phyloP scores from a whole-genome alignment of 352 stramenopile genomes.

The Pythium grandisporangium region DNA sequence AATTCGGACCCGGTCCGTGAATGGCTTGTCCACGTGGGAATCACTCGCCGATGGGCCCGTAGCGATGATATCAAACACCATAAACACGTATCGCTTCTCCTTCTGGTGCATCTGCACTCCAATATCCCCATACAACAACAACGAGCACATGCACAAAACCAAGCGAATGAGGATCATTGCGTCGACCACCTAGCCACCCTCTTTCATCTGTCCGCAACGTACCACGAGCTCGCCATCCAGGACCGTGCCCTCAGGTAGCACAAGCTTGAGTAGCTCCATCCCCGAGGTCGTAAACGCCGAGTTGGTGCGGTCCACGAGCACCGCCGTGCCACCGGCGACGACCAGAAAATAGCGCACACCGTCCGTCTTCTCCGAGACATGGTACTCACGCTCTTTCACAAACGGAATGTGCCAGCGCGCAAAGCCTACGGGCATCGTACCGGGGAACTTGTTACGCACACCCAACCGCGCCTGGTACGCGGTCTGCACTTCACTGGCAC shows the following conservation, averaged over 20 bases:
- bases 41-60: conserved; percentile 53
- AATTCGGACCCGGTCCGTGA: conserved; percentile 66
- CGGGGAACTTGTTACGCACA: conserved; percentile 75
- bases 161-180: background rate
- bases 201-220: too few species aligned
- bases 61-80: conserved; percentile 88
- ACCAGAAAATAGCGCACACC: conserved; percentile 89
- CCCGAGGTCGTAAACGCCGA: conserved; percentile 69
- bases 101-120: conserved; percentile 61
- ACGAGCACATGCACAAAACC: background rate
- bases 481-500: conserved; percentile 68
- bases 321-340: conserved; percentile 49
- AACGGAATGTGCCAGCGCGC: conserved; percentile 83
- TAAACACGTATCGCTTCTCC: conserved; percentile 81
- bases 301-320: conserved; percentile 76
- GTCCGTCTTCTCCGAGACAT: conserved; percentile 88
- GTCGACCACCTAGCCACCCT: too few species aligned
- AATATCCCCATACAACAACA: conserved; percentile 3
- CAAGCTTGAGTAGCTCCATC: conserved; percentile 63
- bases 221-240: conserved; percentile 87
- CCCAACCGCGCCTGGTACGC: conserved; percentile 67
- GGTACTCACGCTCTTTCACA: conserved; percentile 82
- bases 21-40: conserved; percentile 77
- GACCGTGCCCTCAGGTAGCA: conserved; percentile 81
- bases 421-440: conserved; percentile 89